Evolutionary conservation across 1,284 basidiomycete species (phyloP).

Genomic region (Cystobasidium sp.): DNA sequence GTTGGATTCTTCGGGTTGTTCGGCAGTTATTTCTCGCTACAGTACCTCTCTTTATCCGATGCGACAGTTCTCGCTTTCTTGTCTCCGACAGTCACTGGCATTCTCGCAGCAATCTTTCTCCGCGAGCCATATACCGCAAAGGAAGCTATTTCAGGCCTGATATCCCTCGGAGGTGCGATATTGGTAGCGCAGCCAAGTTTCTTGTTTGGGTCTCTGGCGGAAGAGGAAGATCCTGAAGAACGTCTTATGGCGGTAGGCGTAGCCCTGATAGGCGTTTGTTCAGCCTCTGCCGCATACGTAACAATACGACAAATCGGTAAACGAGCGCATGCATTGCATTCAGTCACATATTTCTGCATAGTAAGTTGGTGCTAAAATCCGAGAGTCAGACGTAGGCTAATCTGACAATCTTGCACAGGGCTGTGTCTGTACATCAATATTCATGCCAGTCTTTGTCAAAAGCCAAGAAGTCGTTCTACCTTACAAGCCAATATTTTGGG

Average conservation of each 20-base stretch:
- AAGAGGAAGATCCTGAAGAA: conserved; percentile 38
- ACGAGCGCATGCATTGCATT: conserved; percentile 52
- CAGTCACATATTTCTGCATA: conserved; percentile 51
- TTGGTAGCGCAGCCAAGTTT: conserved; percentile 55
- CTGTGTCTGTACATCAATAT: conserved; percentile 1
- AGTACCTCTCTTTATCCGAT: conserved; percentile 55
- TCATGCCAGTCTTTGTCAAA: conserved; percentile 48
- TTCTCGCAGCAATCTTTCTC: conserved; percentile 54
- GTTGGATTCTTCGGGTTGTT: conserved; percentile 54
- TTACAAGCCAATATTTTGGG: conserved; percentile 43
- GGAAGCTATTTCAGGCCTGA: conserved; percentile 53
- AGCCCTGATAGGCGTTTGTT: conserved; percentile 54
- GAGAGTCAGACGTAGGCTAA: background rate
- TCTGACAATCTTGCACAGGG: background rate
- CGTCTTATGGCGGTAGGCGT: conserved; percentile 48
- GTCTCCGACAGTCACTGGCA: conserved; percentile 54
- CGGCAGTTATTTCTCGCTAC: conserved; percentile 53
- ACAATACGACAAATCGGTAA: conserved; percentile 56
- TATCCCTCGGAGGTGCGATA: conserved; percentile 54
- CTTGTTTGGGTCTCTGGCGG: conserved; percentile 47
- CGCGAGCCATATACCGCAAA: conserved; percentile 54
- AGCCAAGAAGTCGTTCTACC: conserved; percentile 47
- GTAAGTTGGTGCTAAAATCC: conserved; percentile 8
- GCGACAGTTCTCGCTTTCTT: conserved; percentile 56
- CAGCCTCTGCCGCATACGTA: conserved; percentile 54